Percentiles rank a stretch among this genome's conserved stretches.
Evolutionary conservation across 2,329 filamentous ascomycete genomes (phyloP).

Genomic region (Beauveria sp.): DNA sequence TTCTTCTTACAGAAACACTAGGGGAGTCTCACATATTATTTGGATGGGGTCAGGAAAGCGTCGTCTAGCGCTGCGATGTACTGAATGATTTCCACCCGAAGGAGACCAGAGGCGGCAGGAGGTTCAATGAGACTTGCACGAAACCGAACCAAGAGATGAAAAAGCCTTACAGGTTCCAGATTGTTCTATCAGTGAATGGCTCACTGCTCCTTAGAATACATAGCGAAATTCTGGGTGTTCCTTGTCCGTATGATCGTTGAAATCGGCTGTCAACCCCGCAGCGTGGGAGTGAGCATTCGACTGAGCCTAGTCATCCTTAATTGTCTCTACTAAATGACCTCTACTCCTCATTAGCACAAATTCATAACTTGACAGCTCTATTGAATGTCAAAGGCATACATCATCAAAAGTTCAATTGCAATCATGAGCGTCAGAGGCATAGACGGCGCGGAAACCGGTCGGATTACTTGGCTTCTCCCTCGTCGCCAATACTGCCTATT

Average conservation of each 20-base stretch:
- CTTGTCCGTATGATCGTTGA: background rate
- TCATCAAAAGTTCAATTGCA: background rate
- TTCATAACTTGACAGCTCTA: background rate
- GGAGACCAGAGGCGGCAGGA: too few species aligned
- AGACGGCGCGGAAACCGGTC: conserved; percentile 11
- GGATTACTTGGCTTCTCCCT: conserved; percentile 8
- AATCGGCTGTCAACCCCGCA: background rate
- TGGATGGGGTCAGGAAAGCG: background rate
- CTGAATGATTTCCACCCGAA: too few species aligned
- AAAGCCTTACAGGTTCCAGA: too few species aligned
- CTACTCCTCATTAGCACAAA: background rate
- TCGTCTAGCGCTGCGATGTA: background rate
- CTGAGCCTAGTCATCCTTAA: background rate
- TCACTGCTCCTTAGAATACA: background rate
- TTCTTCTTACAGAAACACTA: conserved; percentile 34
- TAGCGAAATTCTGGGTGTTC: background rate
- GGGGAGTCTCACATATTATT: conserved; percentile 30
- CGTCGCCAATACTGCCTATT: background rate
- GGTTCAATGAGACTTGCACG: background rate
- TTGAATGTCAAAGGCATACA: background rate
- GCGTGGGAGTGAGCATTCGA: background rate
- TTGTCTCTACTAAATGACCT: background rate
- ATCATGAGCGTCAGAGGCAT: conserved; percentile 2
- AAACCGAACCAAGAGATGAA: too few species aligned
- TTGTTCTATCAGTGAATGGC: too few species aligned